Evolutionary conservation across 768 basidiomycete genomes (phyloP), one percentile per base, ranked within the genome.

Genomic region (Vishniacozyma victoriae): DNA sequence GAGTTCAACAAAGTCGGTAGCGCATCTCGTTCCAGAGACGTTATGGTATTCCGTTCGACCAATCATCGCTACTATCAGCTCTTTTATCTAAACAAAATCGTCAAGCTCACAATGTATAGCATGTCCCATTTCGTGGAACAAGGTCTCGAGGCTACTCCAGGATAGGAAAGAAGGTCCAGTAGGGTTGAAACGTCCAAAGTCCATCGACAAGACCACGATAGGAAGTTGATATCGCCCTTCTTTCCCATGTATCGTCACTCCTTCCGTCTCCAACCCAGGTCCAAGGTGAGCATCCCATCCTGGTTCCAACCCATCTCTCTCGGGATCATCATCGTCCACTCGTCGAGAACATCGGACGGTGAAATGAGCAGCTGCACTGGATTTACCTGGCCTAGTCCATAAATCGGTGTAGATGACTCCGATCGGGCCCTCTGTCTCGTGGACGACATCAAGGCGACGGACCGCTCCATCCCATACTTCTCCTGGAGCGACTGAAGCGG

Each of bases 111-210:
- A 99, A 69, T 99, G 95, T 81, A 99, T 90, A 11, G 95, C 95
- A 73, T 99, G 95, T 0, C 95, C 95, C 90, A 97, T 95, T 74
- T 99, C 95, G 62, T 99, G 95, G 74, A 91, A 95, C 19, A 97
- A 75, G 2, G 93, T 97, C 67, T 86, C 77, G 7, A 96, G 87
- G 59, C 97, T 91, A 59, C 86, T 84, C 91, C 92, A 97, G 48
- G 84, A 82, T 18, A 99, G 74, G 41, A 84, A 72, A 0, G 87
- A 83, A 4, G 87, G 79, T 48, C 56, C 36, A 0, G 83, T 84
- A 12, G 76, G 73, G n/a, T 78, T 72, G 15, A 78, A 53, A 23
- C 76, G 78, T 18, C 79, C 75, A 60, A 96, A 95, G 62, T 92
- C 92, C 60, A 87, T 93, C 5, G 91, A 74, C 12, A 99, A 74